Evolutionary conservation across 2,329 filamentous ascomycete species (phyloP).

Genomic region (Penicillium concentricum): DNA sequence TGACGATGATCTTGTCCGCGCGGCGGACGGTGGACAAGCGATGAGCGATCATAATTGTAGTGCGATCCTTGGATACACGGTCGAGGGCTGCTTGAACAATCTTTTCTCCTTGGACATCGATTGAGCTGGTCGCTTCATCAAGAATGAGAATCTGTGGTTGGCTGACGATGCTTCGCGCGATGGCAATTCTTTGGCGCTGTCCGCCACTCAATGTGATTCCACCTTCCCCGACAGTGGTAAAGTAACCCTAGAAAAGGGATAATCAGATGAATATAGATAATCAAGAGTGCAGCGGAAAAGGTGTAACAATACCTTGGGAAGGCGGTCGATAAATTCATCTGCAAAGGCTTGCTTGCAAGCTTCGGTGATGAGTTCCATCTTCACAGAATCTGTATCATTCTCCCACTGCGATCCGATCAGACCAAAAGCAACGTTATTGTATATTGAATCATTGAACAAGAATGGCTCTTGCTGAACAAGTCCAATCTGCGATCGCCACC

Average conservation of each 20-base stretch:
- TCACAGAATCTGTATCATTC: conserved; percentile 29
- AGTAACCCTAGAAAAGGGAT: conserved; percentile 57
- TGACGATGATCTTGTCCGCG: conserved; percentile 75
- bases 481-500: conserved; percentile 58
- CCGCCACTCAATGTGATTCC: conserved; percentile 80
- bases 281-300: too few relatives aligned
- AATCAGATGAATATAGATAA: background rate
- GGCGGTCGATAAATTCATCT: conserved; percentile 64
- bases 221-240: conserved; percentile 72
- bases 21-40: conserved; percentile 70
- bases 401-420: conserved; percentile 43
- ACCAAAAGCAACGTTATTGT: conserved; percentile 62
- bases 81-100: conserved; percentile 57
- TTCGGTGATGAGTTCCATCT: conserved; percentile 55
- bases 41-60: conserved; percentile 76
- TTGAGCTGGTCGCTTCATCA: conserved; percentile 73
- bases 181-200: conserved; percentile 78
- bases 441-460: conserved; percentile 66
- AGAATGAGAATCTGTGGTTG: conserved; percentile 66
- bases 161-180: conserved; percentile 68
- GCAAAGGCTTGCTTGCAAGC: conserved; percentile 69
- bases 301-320: conserved; percentile 46
- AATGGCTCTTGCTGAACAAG: conserved; percentile 69
- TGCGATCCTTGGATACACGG: conserved; percentile 59
- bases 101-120: conserved; percentile 56